These are phyloP conservation scores for Leishmania martiniquensis DNA, from an alignment of 208 protist genomes.

Conservation along the genomic window DNA sequence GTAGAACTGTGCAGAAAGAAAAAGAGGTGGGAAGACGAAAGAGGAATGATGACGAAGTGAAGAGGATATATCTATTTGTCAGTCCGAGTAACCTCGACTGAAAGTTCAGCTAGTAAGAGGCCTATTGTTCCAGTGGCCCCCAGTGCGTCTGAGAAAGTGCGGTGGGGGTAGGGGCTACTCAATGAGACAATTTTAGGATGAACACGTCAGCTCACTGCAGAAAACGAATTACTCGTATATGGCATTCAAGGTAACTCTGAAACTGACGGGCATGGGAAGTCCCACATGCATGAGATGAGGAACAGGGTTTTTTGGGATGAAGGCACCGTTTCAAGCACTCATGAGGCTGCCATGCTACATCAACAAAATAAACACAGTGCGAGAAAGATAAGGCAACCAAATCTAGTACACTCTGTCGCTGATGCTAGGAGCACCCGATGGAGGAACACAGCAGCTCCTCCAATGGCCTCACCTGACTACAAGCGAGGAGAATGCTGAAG, in stretches of 20 bases:
- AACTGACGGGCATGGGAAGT: too few relatives aligned
- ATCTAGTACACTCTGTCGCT: too few relatives aligned
- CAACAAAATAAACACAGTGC: too few relatives aligned
- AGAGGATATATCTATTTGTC: neutral
- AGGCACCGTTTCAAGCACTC: neutral
- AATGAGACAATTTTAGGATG: too few relatives aligned
- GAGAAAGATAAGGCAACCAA: too few relatives aligned
- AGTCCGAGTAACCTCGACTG: neutral
- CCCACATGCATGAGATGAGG: too few relatives aligned
- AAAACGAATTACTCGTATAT: neutral
- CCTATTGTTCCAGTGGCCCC: neutral
- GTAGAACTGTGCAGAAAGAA: neutral
- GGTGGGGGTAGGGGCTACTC: neutral
- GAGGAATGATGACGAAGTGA: neutral
- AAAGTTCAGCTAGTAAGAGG: neutral
- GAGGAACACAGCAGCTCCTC: too few relatives aligned
- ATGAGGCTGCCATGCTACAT: neutral
- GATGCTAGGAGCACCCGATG: too few relatives aligned
- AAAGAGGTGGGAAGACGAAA: neutral
- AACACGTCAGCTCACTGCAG: neutral
- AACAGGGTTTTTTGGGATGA: neutral
- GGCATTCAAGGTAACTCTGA: neutral
- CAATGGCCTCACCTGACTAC: too few relatives aligned
- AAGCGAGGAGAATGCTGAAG: too few relatives aligned
- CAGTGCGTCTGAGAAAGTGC: neutral